These are phyloP conservation scores for Marasmius tenuissimus DNA, from an alignment of 1,284 basidiomycete species.

Conservation along the genomic window DNA sequence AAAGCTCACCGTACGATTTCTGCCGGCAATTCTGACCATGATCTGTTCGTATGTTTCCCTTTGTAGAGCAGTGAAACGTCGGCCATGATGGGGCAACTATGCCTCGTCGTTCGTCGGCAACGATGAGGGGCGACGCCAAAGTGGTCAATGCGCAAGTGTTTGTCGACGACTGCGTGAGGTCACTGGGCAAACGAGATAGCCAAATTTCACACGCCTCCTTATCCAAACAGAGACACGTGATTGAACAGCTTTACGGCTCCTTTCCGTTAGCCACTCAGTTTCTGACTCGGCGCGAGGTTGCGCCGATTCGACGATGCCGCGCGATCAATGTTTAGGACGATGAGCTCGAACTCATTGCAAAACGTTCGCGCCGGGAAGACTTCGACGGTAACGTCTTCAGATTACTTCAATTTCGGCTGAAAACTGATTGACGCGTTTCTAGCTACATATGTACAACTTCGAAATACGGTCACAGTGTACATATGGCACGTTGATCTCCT, in stretches of 20 bases:
- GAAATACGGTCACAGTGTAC: too few relatives aligned
- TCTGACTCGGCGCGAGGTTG: too few relatives aligned
- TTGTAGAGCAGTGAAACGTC: constrained; percentile 41
- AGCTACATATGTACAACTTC: too few relatives aligned
- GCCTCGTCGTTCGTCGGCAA: neutral
- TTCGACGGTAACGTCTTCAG: too few relatives aligned
- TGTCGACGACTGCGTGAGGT: constrained; percentile 1
- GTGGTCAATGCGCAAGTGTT: constrained; percentile 15
- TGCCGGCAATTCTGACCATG: constrained; percentile 68
- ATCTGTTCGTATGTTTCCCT: constrained; percentile 64
- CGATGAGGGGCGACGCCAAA: constrained; percentile 10
- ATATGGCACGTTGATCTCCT: too few relatives aligned
- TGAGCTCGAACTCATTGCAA: too few relatives aligned
- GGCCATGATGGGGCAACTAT: constrained; percentile 1
- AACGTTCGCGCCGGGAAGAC: too few relatives aligned
- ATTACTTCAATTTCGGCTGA: too few relatives aligned
- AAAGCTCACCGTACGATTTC: constrained; percentile 65
- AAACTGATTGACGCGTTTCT: too few relatives aligned
- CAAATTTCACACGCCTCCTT: neutral
- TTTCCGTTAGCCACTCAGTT: too few relatives aligned
- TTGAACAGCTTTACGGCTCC: neutral
- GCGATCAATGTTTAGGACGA: too few relatives aligned
- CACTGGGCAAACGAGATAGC: neutral
- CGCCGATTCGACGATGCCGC: too few relatives aligned
- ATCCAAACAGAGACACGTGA: neutral